phyloP scores from a whole-genome alignment of 768 basidiomycete genomes.

The Clavaria fumosa region DNA sequence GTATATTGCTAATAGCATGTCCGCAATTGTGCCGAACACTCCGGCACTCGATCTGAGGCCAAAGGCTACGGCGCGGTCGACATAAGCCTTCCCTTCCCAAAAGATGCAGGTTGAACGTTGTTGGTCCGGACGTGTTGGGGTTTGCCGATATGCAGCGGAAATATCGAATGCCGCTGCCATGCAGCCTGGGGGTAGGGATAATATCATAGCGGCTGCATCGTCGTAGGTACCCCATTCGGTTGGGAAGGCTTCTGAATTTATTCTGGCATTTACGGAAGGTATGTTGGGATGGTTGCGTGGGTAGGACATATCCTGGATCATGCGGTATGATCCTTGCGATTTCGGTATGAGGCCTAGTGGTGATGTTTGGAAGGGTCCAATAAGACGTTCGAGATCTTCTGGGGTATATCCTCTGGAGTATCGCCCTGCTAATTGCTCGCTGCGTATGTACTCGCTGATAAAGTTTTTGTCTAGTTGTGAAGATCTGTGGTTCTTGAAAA shows the following conservation, averaged over 20 bases:
- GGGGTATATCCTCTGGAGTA: constrained; percentile 20
- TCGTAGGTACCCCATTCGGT: constrained; percentile 26
- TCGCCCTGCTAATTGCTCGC: constrained; percentile 17
- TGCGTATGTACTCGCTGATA: constrained; percentile 19
- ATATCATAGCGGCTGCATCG: constrained; percentile 12
- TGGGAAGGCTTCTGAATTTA: constrained; percentile 18
- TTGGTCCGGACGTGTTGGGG: constrained; percentile 21
- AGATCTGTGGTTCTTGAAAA: constrained; percentile 23
- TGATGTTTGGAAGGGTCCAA: constrained; percentile 26
- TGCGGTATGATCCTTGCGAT: constrained; percentile 11
- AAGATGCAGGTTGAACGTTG: constrained; percentile 17
- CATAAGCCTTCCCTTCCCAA: no score
- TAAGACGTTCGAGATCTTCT: constrained; percentile 16
- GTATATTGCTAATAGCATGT: constrained; percentile 20
- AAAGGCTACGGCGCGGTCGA: no score
- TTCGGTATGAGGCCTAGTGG: constrained; percentile 28
- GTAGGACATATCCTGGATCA: constrained; percentile 22
- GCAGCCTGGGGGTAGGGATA: constrained; percentile 18
- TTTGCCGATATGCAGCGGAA: constrained; percentile 22
- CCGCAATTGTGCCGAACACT: constrained; percentile 21
- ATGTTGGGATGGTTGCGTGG: constrained; percentile 12
- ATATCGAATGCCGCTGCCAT: constrained; percentile 26
- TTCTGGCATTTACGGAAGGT: constrained; percentile 18
- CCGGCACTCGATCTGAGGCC: no score
- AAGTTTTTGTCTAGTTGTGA: constrained; percentile 16